Percentiles rank a stretch among this genome's conserved stretches.
phyloP scores from a whole-genome alignment of 148 eudicot genomes.

The Rheum nobile region DNA sequence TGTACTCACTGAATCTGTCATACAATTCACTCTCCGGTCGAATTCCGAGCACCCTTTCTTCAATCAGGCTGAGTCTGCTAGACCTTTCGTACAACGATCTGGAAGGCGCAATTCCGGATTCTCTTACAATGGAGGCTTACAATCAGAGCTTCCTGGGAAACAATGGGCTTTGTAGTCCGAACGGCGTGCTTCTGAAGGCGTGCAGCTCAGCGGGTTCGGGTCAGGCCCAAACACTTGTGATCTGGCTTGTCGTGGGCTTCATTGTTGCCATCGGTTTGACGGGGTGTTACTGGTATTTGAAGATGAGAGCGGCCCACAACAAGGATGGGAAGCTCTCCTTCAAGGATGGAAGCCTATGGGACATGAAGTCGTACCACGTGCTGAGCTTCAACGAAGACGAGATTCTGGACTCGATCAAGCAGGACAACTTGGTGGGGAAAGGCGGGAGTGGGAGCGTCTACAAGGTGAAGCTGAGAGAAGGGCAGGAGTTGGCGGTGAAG shows the following conservation, averaged over 20 bases:
- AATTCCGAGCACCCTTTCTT: slow-evolving; percentile 50
- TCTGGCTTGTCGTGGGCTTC: slow-evolving; percentile 29
- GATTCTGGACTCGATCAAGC: slow-evolving; percentile 59
- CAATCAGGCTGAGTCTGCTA: slow-evolving; percentile 51
- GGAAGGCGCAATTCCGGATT: slow-evolving; percentile 54
- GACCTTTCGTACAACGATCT: slow-evolving; percentile 65
- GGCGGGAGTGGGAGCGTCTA: slow-evolving; percentile 91
- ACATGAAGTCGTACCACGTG: slow-evolving; percentile 74
- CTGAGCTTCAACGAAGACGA: slow-evolving; percentile 70
- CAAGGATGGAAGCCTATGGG: slow-evolving; percentile 69
- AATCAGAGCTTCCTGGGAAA: slow-evolving; percentile 67
- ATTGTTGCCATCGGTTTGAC: slow-evolving; percentile 23
- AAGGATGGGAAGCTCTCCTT: slow-evolving; percentile 28
- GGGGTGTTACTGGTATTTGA: slow-evolving; percentile 28
- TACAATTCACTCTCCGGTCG: slow-evolving; percentile 51
- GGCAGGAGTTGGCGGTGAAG: slow-evolving; percentile 68
- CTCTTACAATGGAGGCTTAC: slow-evolving; percentile 40
- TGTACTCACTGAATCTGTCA: slow-evolving; percentile 66
- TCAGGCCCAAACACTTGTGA: slow-evolving; percentile 18
- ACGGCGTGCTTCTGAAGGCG: slow-evolving; percentile 20
- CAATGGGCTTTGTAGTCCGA: slow-evolving; percentile 60
- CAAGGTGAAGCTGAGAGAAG: slow-evolving; percentile 42
- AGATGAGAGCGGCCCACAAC: slow-evolving; percentile 14
- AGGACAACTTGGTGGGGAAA: slow-evolving; percentile 79
- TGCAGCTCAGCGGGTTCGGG: slow-evolving; percentile 29